phyloP scores from a whole-genome alignment of 768 basidiomycete genomes.

The Collybiopsis confluens region DNA sequence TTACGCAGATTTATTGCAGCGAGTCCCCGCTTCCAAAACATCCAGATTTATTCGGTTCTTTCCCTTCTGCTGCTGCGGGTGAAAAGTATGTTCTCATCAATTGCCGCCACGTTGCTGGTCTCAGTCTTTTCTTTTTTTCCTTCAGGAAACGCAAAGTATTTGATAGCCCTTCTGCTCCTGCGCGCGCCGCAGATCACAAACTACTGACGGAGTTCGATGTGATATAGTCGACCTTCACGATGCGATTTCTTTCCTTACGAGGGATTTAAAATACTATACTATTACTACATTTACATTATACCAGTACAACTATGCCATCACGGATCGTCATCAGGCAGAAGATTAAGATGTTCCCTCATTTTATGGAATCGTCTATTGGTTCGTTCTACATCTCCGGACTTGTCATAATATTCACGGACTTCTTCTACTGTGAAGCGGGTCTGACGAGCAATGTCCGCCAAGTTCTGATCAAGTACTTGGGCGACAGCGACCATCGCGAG shows the following conservation, averaged over 20 bases:
- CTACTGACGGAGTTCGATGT: constrained; percentile 61
- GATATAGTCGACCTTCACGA: too few species aligned
- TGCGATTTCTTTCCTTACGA: too few species aligned
- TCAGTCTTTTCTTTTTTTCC: constrained; percentile 5
- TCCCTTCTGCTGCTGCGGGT: constrained; percentile 93
- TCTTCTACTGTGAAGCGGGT: constrained; percentile 72
- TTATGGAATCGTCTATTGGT: constrained; percentile 62
- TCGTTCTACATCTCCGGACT: constrained; percentile 56
- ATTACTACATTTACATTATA: background rate
- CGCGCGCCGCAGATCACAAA: constrained; percentile 65
- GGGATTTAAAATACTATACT: background rate
- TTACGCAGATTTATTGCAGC: constrained; percentile 39
- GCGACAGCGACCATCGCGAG: constrained; percentile 8
- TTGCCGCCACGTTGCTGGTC: background rate
- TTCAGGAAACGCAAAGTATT: constrained; percentile 78
- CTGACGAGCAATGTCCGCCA: constrained; percentile 63
- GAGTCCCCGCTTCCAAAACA: constrained; percentile 96
- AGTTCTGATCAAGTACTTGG: constrained; percentile 64
- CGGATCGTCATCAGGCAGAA: constrained; percentile 32
- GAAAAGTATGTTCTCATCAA: constrained; percentile 66
- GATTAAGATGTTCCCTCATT: constrained; percentile 54
- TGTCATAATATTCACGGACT: constrained; percentile 75
- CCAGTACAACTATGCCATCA: background rate
- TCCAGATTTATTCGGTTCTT: constrained; percentile 91
- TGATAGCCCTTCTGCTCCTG: constrained; percentile 77